Percentiles rank a stretch among this genome's conserved stretches.
phyloP scores from a whole-genome alignment of 306 rosid genomes.

The Cucumis hystrix region DNA sequence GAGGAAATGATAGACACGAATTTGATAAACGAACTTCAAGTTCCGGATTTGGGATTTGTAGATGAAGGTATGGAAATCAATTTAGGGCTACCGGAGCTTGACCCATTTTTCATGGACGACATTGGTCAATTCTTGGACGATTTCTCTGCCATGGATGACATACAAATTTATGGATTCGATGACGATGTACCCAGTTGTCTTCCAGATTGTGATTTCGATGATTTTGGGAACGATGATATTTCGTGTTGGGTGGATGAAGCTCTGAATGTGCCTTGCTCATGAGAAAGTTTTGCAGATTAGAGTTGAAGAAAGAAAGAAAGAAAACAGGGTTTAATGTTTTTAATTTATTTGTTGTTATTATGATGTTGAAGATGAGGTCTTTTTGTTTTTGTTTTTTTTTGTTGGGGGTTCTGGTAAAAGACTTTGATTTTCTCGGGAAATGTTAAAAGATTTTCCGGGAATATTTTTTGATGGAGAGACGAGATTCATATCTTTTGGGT shows the following conservation, averaged over 20 bases:
- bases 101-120: conserved; percentile 19
- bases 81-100: conserved; percentile 26
- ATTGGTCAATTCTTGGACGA: conserved; percentile 25
- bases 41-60: conserved; percentile 34
- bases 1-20: conserved; percentile 13
- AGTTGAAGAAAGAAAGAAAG: neutral
- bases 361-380: neutral
- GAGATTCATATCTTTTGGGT: neutral
- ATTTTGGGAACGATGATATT: conserved; percentile 47
- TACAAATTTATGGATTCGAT: conserved; percentile 34
- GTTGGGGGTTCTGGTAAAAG: neutral
- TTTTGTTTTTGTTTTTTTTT: neutral
- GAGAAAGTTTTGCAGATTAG: conserved; percentile 42
- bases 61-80: conserved; percentile 16
- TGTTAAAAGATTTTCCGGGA: conserved; percentile 1
- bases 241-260: conserved; percentile 59
- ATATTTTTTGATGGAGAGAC: neutral
- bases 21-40: conserved; percentile 24
- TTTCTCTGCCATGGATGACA: conserved; percentile 25
- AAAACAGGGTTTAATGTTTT: neutral
- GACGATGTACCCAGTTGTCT: conserved; percentile 35
- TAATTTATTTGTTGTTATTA: neutral
- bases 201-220: conserved; percentile 65
- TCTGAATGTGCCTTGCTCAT: conserved; percentile 46
- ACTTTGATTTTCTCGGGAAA: conserved; percentile 1